A percentile compares a stretch with the other conserved stretches of the same genome.
These are phyloP conservation scores for Pneumocystis wakefieldiae DNA, from an alignment of 1,139 yeast genomes.

Conservation along the genomic window DNA sequence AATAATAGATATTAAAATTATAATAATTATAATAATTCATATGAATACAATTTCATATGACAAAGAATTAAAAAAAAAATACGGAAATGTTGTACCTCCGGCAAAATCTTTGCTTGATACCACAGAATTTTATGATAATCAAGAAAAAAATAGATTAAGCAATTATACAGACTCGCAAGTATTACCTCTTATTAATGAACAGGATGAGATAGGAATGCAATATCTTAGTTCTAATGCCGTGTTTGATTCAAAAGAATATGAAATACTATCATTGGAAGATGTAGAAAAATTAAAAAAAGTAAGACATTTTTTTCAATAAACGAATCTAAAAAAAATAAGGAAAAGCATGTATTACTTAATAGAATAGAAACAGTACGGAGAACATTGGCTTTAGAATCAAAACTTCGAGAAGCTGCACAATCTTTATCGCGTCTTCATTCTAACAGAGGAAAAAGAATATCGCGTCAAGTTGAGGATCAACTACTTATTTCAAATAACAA, in stretches of 20 bases:
- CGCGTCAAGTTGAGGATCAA: slow-evolving; percentile 10
- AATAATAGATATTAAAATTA: neutral
- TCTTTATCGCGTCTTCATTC: slow-evolving; percentile 9
- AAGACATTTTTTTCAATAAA: neutral
- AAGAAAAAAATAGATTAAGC: neutral
- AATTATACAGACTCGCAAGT: neutral
- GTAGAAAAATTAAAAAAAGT: slow-evolving; percentile 6
- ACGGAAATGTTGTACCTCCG: slow-evolving; percentile 5
- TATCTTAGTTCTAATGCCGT: slow-evolving; percentile 5
- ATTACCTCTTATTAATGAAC: neutral
- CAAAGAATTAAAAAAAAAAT: slow-evolving; percentile 1
- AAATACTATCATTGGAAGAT: slow-evolving; percentile 8
- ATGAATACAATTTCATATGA: slow-evolving; percentile 3
- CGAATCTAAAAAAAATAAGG: neutral
- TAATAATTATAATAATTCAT: neutral
- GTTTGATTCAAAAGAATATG: slow-evolving; percentile 6
- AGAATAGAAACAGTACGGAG: slow-evolving; percentile 9
- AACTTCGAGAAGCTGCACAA: slow-evolving; percentile 10
- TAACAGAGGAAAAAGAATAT: slow-evolving; percentile 7
- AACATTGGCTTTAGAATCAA: slow-evolving; percentile 9
- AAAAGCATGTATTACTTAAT: slow-evolving; percentile 2
- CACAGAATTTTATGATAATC: neutral
- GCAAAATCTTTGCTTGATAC: neutral
- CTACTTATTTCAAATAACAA: slow-evolving; percentile 6
- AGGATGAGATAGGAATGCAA: slow-evolving; percentile 5